Conservation (phyloP, 108 stramenopile genomes). For the Conticribra weissflogii region DNA sequence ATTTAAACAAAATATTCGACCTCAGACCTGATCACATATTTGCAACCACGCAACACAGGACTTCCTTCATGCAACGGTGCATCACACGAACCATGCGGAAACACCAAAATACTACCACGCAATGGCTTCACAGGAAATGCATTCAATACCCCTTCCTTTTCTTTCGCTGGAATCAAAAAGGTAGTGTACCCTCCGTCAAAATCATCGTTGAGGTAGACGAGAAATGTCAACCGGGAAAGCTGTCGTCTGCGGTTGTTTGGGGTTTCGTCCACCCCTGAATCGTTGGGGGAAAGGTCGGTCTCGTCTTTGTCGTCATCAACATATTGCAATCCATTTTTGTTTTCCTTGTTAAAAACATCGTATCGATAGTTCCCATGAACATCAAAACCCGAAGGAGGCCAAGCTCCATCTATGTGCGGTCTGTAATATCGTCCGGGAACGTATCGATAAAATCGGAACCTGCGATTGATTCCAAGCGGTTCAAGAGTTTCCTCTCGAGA, state of each 20-base stretch:
- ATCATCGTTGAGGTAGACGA: constrained; percentile 71
- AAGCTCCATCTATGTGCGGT: constrained; percentile 75
- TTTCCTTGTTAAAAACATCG: constrained; percentile 28
- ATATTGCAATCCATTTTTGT: constrained; percentile 32
- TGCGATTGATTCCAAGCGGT: constrained; percentile 53
- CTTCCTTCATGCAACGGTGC: constrained; percentile 66
- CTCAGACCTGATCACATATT: constrained; percentile 75
- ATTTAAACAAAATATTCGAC: constrained; percentile 54
- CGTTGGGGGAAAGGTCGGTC: too few relatives aligned
- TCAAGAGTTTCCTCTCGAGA: constrained; percentile 12
- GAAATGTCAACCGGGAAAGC: constrained; percentile 51
- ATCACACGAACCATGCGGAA: constrained; percentile 60
- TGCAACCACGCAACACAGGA: constrained; percentile 49
- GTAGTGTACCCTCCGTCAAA: constrained; percentile 71
- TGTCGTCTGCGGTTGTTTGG: constrained; percentile 10
- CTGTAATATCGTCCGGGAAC: constrained; percentile 55
- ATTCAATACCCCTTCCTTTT: constrained; percentile 28
- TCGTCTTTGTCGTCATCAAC: neutral
- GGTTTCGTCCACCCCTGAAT: too few relatives aligned
- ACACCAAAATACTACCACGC: constrained; percentile 55
- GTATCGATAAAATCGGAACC: constrained; percentile 70
- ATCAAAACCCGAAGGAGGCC: constrained; percentile 56
- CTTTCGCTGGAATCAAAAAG: constrained; percentile 39
- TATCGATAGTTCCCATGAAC: constrained; percentile 40
- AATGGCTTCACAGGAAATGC: constrained; percentile 42